Base-by-base conservation (phyloP, 352 stramenopile genomes). In the Globisporangium ultimum region DNA sequence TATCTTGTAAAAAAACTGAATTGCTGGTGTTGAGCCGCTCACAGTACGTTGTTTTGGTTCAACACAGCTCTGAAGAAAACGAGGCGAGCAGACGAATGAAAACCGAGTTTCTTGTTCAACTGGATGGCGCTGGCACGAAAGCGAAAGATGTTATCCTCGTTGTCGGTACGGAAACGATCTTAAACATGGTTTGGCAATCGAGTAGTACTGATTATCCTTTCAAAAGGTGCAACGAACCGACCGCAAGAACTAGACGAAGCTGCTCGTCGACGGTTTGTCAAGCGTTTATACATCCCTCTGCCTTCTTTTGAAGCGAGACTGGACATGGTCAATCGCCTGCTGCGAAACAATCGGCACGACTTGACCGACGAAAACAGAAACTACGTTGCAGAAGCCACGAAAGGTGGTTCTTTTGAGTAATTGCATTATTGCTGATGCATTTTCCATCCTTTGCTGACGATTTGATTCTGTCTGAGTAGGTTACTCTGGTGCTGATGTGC, bases 221-320 rank as follows among this genome's bases (percentile, higher is more conserved):
- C 52, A 34, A 40, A 42, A 87, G 91, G 97, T 42, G 97, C 97
- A 0, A 99, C 97, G 1, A 99, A 99, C 64, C 80, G 93, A 59
- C 97, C 97, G 17, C 91, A 99, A 74, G 97, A 99, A 66, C 78
- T 99, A 12, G 97, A 99, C 61, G 97, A 99, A 82, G 97, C 97
- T 45, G 97, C 96, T 14, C 82, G 96, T 18, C 80, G 97, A 54
- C 89, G 97, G 55, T 99, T 99, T 58, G 96, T 98, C 21, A 99
- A 99, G 70, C 84, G 95, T 38, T 75, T 99, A 21, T 99, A 99
- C 70, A 98, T 99, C 63, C 96, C 96, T 11, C 68, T 99, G 14
- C 97, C 97, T 17, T 94, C 94, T 11, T 70, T 87, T 51, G 73
- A 87, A 32, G 93, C 93, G 58, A 78, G 96, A 28, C 61, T 91